Evolutionary conservation across 1,139 yeast genomes (phyloP).

Genomic region (Candida pseudoviswanathii): DNA sequence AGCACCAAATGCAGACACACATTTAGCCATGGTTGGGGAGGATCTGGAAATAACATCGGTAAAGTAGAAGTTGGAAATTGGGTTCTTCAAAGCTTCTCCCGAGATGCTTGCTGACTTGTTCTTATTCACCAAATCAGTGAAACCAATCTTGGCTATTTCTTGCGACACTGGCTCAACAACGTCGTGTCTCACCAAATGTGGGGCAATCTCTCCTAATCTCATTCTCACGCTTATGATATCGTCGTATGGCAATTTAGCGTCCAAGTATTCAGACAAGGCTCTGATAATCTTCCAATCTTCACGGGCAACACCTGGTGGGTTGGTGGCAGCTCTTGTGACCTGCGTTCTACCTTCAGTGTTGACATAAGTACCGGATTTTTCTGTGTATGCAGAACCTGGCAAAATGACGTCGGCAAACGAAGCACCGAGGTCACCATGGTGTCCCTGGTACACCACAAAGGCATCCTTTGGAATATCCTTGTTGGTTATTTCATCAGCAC

Average conservation of each 20-base stretch:
- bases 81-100: slow-evolving; percentile 62
- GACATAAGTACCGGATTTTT: slow-evolving; percentile 84
- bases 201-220: slow-evolving; percentile 78
- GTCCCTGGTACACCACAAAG: slow-evolving; percentile 89
- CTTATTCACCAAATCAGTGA: slow-evolving; percentile 47
- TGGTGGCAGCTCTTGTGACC: slow-evolving; percentile 82
- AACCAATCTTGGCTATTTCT: slow-evolving; percentile 61
- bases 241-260: slow-evolving; percentile 74
- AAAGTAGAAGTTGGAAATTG: slow-evolving; percentile 82
- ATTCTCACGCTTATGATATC: slow-evolving; percentile 69
- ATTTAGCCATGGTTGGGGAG: slow-evolving; percentile 89
- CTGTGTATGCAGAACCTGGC: slow-evolving; percentile 90
- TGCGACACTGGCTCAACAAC: slow-evolving; percentile 68
- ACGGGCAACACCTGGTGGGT: slow-evolving; percentile 90
- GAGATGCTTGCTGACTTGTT: slow-evolving; percentile 40
- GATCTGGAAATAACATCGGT: slow-evolving; percentile 87
- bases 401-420: slow-evolving; percentile 84
- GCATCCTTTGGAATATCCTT: slow-evolving; percentile 81
- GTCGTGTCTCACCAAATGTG: slow-evolving; percentile 78
- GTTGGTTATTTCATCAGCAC: slow-evolving; percentile 79
- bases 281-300: slow-evolving; percentile 91
- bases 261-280: slow-evolving; percentile 80
- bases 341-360: slow-evolving; percentile 92
- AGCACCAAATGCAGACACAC: slow-evolving; percentile 69
- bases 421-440: slow-evolving; percentile 91